Evolutionary conservation across 176 grass and related monocot genomes (phyloP).

Genomic region (Carex scoparia): DNA sequence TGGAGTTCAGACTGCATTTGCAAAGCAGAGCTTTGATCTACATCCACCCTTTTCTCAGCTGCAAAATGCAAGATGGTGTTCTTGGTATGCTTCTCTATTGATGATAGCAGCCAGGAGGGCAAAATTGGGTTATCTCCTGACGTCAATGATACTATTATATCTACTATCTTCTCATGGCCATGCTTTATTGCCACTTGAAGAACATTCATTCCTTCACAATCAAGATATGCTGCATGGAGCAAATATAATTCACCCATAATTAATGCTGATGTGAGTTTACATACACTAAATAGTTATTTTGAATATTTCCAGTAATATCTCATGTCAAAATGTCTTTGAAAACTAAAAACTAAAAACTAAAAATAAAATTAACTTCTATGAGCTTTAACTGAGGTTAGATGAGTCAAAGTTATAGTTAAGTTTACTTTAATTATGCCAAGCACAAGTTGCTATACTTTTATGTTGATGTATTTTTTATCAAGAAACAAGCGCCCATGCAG

Average conservation of each 20-base stretch:
- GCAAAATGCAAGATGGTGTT: slow-evolving; percentile 35
- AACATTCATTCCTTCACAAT: slow-evolving; percentile 19
- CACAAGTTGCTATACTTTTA: background rate
- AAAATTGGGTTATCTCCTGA: background rate
- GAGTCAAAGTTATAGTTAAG: background rate
- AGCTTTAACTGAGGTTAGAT: background rate
- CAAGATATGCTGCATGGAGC: background rate
- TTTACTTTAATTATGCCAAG: background rate
- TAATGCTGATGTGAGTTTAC: background rate
- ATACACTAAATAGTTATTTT: no score
- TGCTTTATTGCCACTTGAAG: slow-evolving; percentile 27
- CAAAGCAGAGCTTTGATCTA: background rate
- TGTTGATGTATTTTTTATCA: no score
- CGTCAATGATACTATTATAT: background rate
- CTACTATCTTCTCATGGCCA: slow-evolving; percentile 17
- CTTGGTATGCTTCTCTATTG: background rate
- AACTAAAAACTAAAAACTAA: background rate
- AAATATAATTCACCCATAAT: background rate
- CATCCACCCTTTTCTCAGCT: background rate
- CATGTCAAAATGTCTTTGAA: background rate
- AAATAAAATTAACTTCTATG: background rate
- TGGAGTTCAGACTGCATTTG: slow-evolving; percentile 28
- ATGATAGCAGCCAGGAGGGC: slow-evolving; percentile 7
- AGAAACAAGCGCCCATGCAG: no score
- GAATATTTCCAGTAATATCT: background rate